Evolutionary conservation across 202 grass and related monocot species (phyloP).

Genomic region (Elaeis oleifera): DNA sequence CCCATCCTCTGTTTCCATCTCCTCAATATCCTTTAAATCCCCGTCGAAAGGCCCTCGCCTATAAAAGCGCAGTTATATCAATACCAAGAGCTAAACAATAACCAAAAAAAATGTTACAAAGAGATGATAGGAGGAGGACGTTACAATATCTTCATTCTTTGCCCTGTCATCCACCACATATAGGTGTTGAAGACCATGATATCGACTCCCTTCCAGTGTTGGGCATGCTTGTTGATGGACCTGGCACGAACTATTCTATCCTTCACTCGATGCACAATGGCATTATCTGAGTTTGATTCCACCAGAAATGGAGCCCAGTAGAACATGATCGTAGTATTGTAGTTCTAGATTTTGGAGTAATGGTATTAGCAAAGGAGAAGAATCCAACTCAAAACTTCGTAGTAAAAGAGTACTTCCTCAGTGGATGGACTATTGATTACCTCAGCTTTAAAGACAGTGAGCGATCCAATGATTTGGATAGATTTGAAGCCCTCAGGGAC

Average conservation of each 20-base stretch:
- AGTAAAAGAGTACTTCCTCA: too few species aligned
- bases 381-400: too few species aligned
- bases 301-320: constrained; percentile 11
- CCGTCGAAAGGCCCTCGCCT: constrained; percentile 39
- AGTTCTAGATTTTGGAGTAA: not conserved
- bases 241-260: not conserved
- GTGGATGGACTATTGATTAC: too few species aligned
- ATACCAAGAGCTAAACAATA: too few species aligned
- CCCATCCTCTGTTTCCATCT: constrained; percentile 49
- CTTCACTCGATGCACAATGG: not conserved
- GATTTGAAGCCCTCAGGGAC: too few species aligned
- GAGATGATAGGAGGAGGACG: too few species aligned
- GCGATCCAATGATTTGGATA: too few species aligned
- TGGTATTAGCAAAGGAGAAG: too few species aligned
- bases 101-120: too few species aligned
- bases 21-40: constrained; percentile 9
- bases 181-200: constrained; percentile 5
- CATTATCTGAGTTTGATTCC: not conserved
- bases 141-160: not conserved
- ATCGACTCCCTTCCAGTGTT: constrained; percentile 1
- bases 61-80: not conserved
- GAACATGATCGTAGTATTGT: not conserved
- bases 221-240: constrained; percentile 1
- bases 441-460: too few species aligned
- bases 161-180: not conserved